Percentiles rank a stretch among this genome's conserved stretches.
These are phyloP conservation scores for Mallotus repandus DNA, from an alignment of 441 rosid genomes.

Conservation along the genomic window DNA sequence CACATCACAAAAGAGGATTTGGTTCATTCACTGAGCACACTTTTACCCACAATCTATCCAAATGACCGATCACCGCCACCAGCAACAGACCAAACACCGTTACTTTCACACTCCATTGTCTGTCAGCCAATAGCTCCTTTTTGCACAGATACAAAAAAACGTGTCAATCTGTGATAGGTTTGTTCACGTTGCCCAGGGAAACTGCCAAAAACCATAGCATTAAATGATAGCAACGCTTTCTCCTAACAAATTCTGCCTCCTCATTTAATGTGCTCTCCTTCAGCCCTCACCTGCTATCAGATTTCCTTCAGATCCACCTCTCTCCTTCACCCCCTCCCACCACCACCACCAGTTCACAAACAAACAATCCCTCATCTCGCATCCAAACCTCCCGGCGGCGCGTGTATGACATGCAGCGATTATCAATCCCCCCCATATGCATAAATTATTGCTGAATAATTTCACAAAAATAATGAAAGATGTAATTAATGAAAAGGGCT, in stretches of 20 bases:
- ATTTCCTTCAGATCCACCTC: neutral
- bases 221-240: conserved; percentile 35
- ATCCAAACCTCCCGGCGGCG: neutral
- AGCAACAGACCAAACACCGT: conserved; percentile 13
- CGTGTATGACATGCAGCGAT: neutral
- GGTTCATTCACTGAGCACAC: no score
- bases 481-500: no score
- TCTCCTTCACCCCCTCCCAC: neutral
- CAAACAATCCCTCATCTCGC: neutral
- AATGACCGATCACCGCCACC: neutral
- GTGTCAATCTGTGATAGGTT: conserved; percentile 19
- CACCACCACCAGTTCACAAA: neutral
- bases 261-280: conserved; percentile 40
- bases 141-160: neutral
- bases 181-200: conserved; percentile 7
- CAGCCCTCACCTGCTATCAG: neutral
- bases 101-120: conserved; percentile 13
- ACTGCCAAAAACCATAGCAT: conserved; percentile 29
- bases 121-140: conserved; percentile 1
- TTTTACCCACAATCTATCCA: neutral
- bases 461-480: neutral
- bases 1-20: neutral
- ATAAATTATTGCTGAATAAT: no score
- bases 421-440: no score
- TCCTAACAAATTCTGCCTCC: conserved; percentile 36